These are phyloP conservation scores for Takashimella tepidaria DNA, from an alignment of 1,284 basidiomycete genomes.

Conservation along the genomic window DNA sequence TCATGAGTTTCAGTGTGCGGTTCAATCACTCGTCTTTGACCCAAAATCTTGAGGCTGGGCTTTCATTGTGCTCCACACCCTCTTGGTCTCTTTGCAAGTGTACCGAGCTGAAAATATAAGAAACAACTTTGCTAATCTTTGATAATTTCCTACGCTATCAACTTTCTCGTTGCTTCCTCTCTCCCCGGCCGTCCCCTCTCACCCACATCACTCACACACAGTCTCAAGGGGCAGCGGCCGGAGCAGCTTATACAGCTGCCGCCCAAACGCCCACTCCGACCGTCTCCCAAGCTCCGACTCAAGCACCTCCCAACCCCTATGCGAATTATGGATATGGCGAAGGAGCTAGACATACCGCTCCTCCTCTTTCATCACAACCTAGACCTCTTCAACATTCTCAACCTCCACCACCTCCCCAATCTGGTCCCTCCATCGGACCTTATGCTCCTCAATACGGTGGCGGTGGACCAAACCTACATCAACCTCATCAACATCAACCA, in stretches of 20 bases:
- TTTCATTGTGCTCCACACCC: too few relatives aligned
- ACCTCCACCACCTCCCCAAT: not conserved
- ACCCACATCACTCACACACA: constrained; percentile 5
- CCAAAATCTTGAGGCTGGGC: too few relatives aligned
- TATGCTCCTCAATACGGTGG: constrained; percentile 2
- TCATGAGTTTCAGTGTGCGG: too few relatives aligned
- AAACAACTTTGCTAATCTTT: too few relatives aligned
- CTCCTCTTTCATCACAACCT: constrained; percentile 4
- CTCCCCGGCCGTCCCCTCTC: constrained; percentile 4
- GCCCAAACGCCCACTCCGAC: constrained; percentile 2
- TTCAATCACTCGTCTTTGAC: too few relatives aligned
- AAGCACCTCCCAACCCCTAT: constrained; percentile 31
- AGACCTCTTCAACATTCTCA: constrained; percentile 1
- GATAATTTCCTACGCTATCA: not conserved
- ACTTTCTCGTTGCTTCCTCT: not conserved
- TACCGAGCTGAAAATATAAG: too few relatives aligned
- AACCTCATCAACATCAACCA: constrained; percentile 3
- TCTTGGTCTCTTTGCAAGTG: too few relatives aligned
- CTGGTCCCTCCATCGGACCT: not conserved
- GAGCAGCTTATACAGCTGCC: constrained; percentile 14
- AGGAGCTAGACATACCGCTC: constrained; percentile 28
- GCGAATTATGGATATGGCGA: constrained; percentile 47
- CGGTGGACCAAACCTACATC: constrained; percentile 3
- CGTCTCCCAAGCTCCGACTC: constrained; percentile 10
- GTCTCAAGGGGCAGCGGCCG: constrained; percentile 26